Percentiles rank a stretch among this genome's conserved stretches.
Evolutionary conservation across 2,329 filamentous ascomycete genomes (phyloP).

Genomic region (Septoria linicola): DNA sequence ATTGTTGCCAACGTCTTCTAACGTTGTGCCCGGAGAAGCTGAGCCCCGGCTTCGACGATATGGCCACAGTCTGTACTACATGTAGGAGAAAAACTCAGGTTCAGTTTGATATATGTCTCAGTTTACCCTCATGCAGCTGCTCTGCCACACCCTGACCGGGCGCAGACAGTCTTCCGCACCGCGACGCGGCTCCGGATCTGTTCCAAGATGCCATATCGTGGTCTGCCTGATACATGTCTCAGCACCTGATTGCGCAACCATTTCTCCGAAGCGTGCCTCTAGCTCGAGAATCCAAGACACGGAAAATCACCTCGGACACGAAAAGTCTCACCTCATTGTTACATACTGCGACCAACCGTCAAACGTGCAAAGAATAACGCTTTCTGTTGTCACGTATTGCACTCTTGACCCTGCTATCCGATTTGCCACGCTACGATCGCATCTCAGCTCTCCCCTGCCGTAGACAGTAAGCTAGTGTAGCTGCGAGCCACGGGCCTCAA

Average conservation of each 20-base stretch:
- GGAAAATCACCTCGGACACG: background rate
- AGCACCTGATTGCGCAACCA: slow-evolving; percentile 5
- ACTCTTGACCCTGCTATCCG: background rate
- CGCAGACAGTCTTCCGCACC: background rate
- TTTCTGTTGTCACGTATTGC: background rate
- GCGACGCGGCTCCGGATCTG: background rate
- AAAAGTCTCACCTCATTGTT: too few relatives aligned
- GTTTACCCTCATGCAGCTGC: background rate
- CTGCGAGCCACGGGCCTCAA: background rate
- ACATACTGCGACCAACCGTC: slow-evolving; percentile 7
- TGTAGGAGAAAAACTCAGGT: background rate
- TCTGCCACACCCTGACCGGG: background rate
- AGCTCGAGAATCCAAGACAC: slow-evolving; percentile 3
- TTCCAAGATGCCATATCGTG: background rate
- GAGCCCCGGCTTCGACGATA: background rate
- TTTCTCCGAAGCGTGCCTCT: slow-evolving; percentile 6
- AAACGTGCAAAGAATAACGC: slow-evolving; percentile 1
- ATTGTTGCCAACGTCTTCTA: background rate
- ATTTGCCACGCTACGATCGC: background rate
- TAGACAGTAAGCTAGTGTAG: background rate
- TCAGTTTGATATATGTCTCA: slow-evolving; percentile 12
- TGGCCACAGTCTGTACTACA: background rate
- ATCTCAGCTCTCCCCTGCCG: slow-evolving; percentile 1
- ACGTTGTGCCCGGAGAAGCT: background rate
- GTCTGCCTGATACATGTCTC: slow-evolving; percentile 4